Conservation (phyloP, 169 alveolate species). For the Besnoitia besnoiti region DNA sequence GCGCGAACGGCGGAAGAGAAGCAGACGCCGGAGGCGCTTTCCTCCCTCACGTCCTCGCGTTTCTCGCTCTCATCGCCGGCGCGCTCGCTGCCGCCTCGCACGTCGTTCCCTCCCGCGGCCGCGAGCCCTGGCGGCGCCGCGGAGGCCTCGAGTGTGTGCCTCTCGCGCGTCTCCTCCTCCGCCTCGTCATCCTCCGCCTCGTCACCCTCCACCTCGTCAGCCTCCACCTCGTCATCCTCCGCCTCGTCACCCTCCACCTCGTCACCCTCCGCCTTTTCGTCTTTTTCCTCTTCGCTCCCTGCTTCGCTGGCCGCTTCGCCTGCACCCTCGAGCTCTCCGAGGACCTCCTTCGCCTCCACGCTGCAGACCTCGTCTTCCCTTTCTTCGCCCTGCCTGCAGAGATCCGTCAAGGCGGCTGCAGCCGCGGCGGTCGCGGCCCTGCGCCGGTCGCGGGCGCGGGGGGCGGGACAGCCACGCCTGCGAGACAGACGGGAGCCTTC, state of each 20-base stretch:
- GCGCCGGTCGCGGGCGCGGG: not conserved
- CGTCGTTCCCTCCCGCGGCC: no score
- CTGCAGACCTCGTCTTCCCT: not conserved
- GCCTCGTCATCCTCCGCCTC: not conserved
- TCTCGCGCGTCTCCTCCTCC: not conserved
- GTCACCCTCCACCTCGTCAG: not conserved
- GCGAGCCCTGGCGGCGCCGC: no score
- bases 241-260: not conserved
- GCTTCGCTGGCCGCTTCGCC: not conserved
- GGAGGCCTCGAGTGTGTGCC: no score
- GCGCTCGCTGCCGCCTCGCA: no score
- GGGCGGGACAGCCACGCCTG: not conserved
- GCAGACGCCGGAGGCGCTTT: not conserved
- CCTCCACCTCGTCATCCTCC: not conserved
- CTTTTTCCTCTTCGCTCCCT: not conserved
- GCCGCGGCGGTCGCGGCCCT: constrained; percentile 16
- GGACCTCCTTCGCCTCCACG: not conserved
- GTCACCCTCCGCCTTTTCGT: not conserved
- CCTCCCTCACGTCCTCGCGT: not conserved
- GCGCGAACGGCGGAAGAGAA: constrained; percentile 2
- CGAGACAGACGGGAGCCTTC: not conserved
- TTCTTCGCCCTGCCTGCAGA: not conserved
- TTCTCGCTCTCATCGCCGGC: not conserved
- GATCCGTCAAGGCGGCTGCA: not conserved
- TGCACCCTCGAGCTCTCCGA: not conserved